phyloP scores from a whole-genome alignment of 2,329 filamentous ascomycete species.

The Fusarium concolor region DNA sequence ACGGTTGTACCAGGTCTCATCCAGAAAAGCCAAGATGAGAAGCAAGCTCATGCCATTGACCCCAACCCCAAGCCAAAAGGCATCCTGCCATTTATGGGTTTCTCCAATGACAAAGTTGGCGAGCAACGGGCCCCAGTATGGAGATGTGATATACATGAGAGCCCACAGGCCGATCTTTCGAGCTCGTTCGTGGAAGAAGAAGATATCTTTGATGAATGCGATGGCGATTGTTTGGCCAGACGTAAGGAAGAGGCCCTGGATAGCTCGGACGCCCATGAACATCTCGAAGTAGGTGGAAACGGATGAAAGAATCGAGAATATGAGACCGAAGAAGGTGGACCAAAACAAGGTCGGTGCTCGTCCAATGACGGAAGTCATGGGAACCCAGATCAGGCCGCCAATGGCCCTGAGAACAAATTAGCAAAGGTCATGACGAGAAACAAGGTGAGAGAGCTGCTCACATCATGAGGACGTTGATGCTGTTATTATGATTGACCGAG shows the following conservation, averaged over 20 bases:
- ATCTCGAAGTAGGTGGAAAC: constrained; percentile 17
- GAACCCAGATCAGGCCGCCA: constrained; percentile 34
- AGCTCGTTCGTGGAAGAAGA: constrained; percentile 69
- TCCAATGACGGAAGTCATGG: constrained; percentile 34
- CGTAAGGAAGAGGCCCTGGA: constrained; percentile 59
- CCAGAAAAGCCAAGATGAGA: constrained; percentile 55
- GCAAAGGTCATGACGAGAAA: neutral
- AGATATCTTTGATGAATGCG: constrained; percentile 68
- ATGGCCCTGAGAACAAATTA: constrained; percentile 14
- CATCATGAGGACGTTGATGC: constrained; percentile 33
- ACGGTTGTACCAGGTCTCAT: constrained; percentile 64
- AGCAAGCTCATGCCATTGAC: constrained; percentile 54
- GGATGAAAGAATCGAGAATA: constrained; percentile 27
- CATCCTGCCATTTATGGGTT: constrained; percentile 57
- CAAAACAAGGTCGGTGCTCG: constrained; percentile 37
- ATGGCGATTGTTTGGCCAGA: constrained; percentile 59
- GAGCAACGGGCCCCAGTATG: constrained; percentile 59
- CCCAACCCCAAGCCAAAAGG: constrained; percentile 61
- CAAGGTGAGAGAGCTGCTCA: neutral
- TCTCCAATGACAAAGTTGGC: constrained; percentile 61
- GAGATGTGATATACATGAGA: constrained; percentile 55
- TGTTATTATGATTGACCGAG: constrained; percentile 32
- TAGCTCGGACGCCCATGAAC: constrained; percentile 27
- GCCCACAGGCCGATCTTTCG: constrained; percentile 63
- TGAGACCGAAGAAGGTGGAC: constrained; percentile 30